A percentile compares a stretch with the other conserved stretches of the same genome.
Evolutionary conservation across 2,329 filamentous ascomycete genomes (phyloP).

Genomic region (Penicillium glabrum): DNA sequence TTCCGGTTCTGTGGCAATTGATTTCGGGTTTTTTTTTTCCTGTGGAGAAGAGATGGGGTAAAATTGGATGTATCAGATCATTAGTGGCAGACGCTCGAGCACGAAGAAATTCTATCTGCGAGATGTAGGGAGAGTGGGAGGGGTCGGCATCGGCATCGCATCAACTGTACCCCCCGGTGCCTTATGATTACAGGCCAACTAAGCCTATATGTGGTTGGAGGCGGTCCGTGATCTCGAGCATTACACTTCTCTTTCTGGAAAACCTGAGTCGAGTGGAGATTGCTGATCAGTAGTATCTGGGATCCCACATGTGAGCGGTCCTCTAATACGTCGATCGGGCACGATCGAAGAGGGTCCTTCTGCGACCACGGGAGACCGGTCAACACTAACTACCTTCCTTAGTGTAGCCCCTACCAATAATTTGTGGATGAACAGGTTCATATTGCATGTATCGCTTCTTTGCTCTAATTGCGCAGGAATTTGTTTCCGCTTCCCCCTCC

Average conservation of each 20-base stretch:
- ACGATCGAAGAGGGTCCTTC: constrained; percentile 5
- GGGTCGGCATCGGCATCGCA: not conserved
- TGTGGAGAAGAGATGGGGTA: not conserved
- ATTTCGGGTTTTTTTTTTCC: constrained; percentile 8
- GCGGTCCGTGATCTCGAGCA: not conserved
- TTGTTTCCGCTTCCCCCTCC: not conserved
- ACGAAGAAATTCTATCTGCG: not conserved
- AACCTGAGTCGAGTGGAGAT: not conserved
- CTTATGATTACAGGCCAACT: not conserved
- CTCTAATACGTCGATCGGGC: constrained; percentile 14
- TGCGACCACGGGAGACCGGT: constrained; percentile 3
- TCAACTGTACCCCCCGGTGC: not conserved
- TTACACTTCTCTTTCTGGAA: not conserved
- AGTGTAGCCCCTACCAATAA: not conserved
- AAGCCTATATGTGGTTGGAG: not conserved
- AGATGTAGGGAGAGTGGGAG: not conserved
- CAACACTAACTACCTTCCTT: not conserved
- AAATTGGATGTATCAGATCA: constrained; percentile 18
- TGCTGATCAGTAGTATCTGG: not conserved
- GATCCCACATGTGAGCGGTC: not conserved
- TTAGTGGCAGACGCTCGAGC: not conserved
- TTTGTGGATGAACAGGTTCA: not conserved
- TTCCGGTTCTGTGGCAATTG: constrained; percentile 10
- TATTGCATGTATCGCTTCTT: not conserved
- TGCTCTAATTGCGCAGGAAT: not conserved